phyloP scores from a whole-genome alignment of 2,329 filamentous ascomycete species.

The Fusarium sp. region DNA sequence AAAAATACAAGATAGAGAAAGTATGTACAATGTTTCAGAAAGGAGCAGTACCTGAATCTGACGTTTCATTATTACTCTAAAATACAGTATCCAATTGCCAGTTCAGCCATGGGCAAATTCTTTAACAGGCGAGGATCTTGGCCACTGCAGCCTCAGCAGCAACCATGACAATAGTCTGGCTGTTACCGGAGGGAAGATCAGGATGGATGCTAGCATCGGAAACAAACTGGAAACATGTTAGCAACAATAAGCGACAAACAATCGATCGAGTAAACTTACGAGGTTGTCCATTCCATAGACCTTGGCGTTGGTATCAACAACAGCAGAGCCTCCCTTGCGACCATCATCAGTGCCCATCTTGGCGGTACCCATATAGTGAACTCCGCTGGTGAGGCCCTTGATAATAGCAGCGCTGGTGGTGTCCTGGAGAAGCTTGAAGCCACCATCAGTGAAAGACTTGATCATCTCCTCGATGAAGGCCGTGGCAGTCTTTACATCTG shows the following conservation, averaged over 20 bases:
- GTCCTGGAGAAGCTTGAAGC: slow-evolving; percentile 23
- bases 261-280: slow-evolving; percentile 1
- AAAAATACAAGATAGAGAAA: no score
- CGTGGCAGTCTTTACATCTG: slow-evolving; percentile 74
- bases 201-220: slow-evolving; percentile 77
- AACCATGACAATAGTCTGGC: slow-evolving; percentile 72
- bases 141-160: slow-evolving; percentile 71
- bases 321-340: slow-evolving; percentile 64
- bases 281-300: slow-evolving; percentile 77
- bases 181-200: slow-evolving; percentile 75
- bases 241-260: fast-evolving
- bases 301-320: slow-evolving; percentile 72
- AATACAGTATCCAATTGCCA: not conserved
- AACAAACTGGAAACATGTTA: slow-evolving; percentile 59
- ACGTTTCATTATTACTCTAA: not conserved
- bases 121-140: slow-evolving; percentile 30
- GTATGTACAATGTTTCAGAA: no score
- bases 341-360: slow-evolving; percentile 72
- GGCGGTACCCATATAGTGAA: slow-evolving; percentile 68
- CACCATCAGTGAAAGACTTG: slow-evolving; percentile 59
- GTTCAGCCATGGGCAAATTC: not conserved
- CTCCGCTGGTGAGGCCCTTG: slow-evolving; percentile 53
- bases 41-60: no score
- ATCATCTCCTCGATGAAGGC: slow-evolving; percentile 72
- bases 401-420: slow-evolving; percentile 49